Evolutionary conservation across 2,329 filamentous ascomycete genomes (phyloP), one percentile per base, ranked within the genome.

Genomic region (Xylaria arbuscula): DNA sequence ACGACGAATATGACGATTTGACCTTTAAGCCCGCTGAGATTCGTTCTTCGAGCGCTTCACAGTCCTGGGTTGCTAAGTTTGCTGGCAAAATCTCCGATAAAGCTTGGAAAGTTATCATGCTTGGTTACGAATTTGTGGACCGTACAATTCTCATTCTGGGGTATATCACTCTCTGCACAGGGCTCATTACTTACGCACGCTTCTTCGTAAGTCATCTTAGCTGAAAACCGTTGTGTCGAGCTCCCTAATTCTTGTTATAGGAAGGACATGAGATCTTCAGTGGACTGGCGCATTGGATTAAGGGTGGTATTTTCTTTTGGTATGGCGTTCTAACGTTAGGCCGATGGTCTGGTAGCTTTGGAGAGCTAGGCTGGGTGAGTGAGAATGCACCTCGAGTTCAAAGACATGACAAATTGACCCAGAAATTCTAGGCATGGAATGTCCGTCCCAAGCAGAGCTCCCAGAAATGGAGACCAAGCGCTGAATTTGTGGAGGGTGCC

Each of bases 291-390:
- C 95, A 98, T 78, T 97, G 93, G 83, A 90, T 98, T 79, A 98
- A 98, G 79, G 95, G 95, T 54, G 93, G 93, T 3, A 92, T 98
- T 63, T 98, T 98, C 84, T 93, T 98, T 82, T 96, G 93, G 90
- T 93, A 97, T 71, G 95, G 95, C 9, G 81, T 97, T 22, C 82
- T 98, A 68, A 97, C 93, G 0, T 85, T 98, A 3, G 94, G 93
- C 36, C 90, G 95, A 64, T 98, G 93, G 92, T 89, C 94, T 76
- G 95, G 95, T 32, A 92, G 92, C 78, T 98, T 97, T 78, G 90
- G 92, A 66, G 93, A 97, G 68, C 87, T 95, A 65, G 95, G 95
- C 72, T 98, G 95, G 95, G 86, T 87, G 73, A 77, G 83, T 80
- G 56, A 22, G n/a, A 58, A 48, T 38, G 36, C 10, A 36, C 24